Base-by-base conservation (phyloP, 257 asterid species). In the Lycium barbarum region DNA sequence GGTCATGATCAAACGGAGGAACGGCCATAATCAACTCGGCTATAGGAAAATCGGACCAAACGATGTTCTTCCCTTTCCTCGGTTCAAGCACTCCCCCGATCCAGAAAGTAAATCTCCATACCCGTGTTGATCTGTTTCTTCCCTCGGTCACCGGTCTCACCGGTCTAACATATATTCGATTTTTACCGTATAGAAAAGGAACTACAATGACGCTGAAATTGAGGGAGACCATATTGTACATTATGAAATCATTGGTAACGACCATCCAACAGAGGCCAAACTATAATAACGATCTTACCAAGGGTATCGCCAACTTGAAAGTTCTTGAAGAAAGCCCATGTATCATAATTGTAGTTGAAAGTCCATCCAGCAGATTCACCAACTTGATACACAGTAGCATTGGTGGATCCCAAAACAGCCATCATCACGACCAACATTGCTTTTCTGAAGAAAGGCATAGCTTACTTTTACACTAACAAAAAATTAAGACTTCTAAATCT, bases 301-400 rank as follows among this genome's bases (percentile, higher is more conserved):
- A 53, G 65, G n/a, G 13, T 78, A 53, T 78, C 82, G 6, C 65
- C 82, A 78, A 8, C 15, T 53, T 78, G 26, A 53, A 78, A 78
- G 9, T 78, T 17, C 65, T 53, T 78, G n/a, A 14, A 26, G 11
- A n/a, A 78, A 7, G 26, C 7, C 82, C 82, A 53, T 49, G 9
- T 35, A 51, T 40, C 9, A 7, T 78, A 78, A 38, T 70, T 40
- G 47, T 47, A 22, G 13, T 78, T 53, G 22, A 53, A 13, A 20
- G 35, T 55, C 65, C 82, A 78, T 2, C 82, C 66, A 5, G 5
- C 4, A 35, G 38, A 2, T 20, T 78, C 82, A 9, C 82, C 82
- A 78, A 78, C 82, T 49, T 22, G 14, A 35, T 51, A 51, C 8
- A 35, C 45, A 78, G 47, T 11, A 13, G 82, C 82, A 26, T 51